phyloP scores from a whole-genome alignment of 257 asterid genomes.

The Apocynum venetum region DNA sequence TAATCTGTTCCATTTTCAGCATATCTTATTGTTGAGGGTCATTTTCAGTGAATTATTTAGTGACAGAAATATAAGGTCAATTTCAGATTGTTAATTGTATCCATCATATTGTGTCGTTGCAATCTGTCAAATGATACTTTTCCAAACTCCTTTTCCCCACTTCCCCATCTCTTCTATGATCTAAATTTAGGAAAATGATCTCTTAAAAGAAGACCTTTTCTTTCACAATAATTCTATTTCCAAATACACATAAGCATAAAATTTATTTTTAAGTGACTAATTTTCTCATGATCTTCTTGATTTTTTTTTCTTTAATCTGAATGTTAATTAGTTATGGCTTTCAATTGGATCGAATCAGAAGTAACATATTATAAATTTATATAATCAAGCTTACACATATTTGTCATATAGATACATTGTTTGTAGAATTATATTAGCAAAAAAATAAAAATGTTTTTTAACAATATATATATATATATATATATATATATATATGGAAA shows the following conservation, averaged over 20 bases:
- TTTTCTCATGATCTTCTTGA: too few relatives aligned
- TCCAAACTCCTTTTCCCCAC: not conserved
- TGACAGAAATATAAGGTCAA: not conserved
- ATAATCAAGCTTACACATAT: too few relatives aligned
- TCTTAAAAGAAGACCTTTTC: not conserved
- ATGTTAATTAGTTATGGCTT: too few relatives aligned
- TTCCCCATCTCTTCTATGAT: not conserved
- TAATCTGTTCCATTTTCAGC: not conserved
- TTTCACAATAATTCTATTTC: not conserved
- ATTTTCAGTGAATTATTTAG: constrained; percentile 8
- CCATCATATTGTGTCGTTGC: not conserved
- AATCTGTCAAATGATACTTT: not conserved
- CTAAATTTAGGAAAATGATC: not conserved
- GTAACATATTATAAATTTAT: too few relatives aligned
- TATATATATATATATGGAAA: too few relatives aligned
- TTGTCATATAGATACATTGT: too few relatives aligned
- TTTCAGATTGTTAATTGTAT: constrained; percentile 3
- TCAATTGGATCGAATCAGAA: too few relatives aligned
- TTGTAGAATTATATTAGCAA: too few relatives aligned
- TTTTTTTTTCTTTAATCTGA: too few relatives aligned
- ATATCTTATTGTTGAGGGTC: constrained; percentile 3
- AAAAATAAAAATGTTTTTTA: too few relatives aligned
- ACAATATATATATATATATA: too few relatives aligned
- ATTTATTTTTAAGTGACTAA: not conserved
- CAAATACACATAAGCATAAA: not conserved